Evolutionary conservation across 495 filamentous ascomycete species (phyloP), one percentile per base, ranked within the genome.

Genomic region (Apiosordaria backusii): DNA sequence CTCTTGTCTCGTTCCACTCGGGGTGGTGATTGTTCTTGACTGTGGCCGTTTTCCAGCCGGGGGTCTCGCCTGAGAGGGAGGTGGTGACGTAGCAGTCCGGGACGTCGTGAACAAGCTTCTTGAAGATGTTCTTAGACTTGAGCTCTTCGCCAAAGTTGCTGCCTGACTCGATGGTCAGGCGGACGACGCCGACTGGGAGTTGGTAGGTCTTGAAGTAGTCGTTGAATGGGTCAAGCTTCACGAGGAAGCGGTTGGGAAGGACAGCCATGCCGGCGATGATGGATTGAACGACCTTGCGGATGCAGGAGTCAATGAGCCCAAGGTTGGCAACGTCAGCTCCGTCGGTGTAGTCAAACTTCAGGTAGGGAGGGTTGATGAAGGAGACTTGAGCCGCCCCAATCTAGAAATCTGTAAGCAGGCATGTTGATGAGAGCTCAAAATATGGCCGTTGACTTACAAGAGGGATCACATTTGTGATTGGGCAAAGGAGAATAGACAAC

Each of bases 141-240:
- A 54, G 35, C 29, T 68, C 63, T 15, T 71, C 68, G 53, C 75
- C 77, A 9, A 74, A 63, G 25, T 79, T 67, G 58, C 26, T 67
- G 22, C 73, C 79, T 22, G 76, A 75, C 64, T 78, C 75, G 61
- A 80, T 64, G 4, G 78, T 80, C 16, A 82, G 70, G 1, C 78
- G 77, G 53, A 80, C 60, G 26, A 80, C 69, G 58, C 79, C 79
- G 50, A 74, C 70, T 10, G 73, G 76, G 65, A 74, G 74, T 53
- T 77, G 76, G 69, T 77, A 79, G 10, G 79, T 76, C 67, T 75
- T 74, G 75, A 81, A 78, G 68, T 75, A 79, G 67, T 79, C 76
- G 69, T 75, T 78, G 70, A 54, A 71, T 4, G 76, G 52, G 67
- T 78, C 79, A 13, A 81, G 69, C 65, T 78, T 79, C 68, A 79